Base-by-base conservation (phyloP, 176 grass and related monocot genomes). In the Dendrocalamus sinicus region DNA sequence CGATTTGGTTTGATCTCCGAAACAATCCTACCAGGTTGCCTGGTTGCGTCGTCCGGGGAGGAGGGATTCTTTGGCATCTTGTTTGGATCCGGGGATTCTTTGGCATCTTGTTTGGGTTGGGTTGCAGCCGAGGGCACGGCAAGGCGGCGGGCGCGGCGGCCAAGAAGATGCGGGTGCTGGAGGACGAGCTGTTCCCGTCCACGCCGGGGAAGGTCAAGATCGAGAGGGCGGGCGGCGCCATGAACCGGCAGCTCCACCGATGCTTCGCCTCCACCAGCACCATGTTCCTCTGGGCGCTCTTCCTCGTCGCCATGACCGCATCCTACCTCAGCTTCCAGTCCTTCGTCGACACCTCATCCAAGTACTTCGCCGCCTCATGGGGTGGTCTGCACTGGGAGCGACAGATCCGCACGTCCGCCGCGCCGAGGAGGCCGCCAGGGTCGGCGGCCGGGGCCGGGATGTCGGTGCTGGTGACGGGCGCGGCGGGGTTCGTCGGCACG, bases 191-290 rank as follows among this genome's bases (percentile, higher is more conserved):
- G 0, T 94, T 94, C 86, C 95, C 95, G n/a, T 97, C 95, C 4
- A 97, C 95, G 26, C 95, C 92, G 3, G 95, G 95, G 73, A 97
- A 97, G 90, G 88, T 97, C 32, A 97, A 97, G 92, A 97, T 97
- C 81, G 95, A 94, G 86, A 65, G 95, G 9, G 84, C 92, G 8
- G 80, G 89, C 13, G 67, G 87, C 28, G 55, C 86, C 3, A 89
- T 92, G 79, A 97, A 92, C 84, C 88, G 95, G 19, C 95, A 97
- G 77, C 79, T 97, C 5, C 90, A 89, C 80, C 88, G 95, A 32
- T 97, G 92, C 90, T 94, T 97, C 92, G 88, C 92, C 7, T 97
- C 95, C 6, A 94, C 92, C 4, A 92, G 88, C 81, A 97, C 92
- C 81, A 81, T 94, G 86, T 92, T 97, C 81, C 84, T 97, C 5